Evolutionary conservation across 139 green algal species (phyloP), one percentile per base, ranked within the genome.

Genomic region (Volvox reticuliferus): DNA sequence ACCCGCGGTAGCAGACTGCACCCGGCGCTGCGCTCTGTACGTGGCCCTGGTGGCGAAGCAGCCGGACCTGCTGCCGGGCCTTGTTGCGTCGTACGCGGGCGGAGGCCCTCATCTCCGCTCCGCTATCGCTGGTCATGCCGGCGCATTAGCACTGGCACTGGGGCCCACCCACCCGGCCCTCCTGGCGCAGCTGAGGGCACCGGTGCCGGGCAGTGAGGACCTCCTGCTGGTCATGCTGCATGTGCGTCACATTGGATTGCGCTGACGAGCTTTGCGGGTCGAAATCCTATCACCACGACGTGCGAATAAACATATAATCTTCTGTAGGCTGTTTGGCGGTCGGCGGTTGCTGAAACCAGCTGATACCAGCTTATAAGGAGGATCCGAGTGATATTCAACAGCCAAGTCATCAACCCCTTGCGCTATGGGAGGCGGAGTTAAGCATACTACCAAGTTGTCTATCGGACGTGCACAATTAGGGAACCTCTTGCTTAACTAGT

Each of bases 171-270:
- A 91, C 22, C 79, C 91, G 6, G 76, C 89, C n/a, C 89, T 97
- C 89, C 79, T 96, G 83, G 35, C 0, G 17, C 86, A 67, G 62
- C 65, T 92, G 35, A 61, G 36, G 62, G 33, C 36, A 32, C 92
- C 89, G 20, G 89, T 91, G 14, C 2, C 75, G 22, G 92, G 82
- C 85, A 91, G 87, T 30, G 55, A 93, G 71, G 82, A 91, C 50
- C 92, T 98, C 71, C 91, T 97, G 82, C 88, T 97, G 37, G 35
- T 89, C 28, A 96, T 97, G 94, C 90, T 98, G 77, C 75, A 92
- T 36, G 94, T 89, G 69, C 32, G 83, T 35, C 55, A 12, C 63
- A 0, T 55, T 55, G 44, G 5, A 9, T 55, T 55, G 44, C 44
- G 44, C 44, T 55, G 44, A 55, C 44, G 44, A 55, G 44, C 44